Conservation (phyloP, 2,329 filamentous ascomycete genomes). For the Ceratocystis colombiana region DNA sequence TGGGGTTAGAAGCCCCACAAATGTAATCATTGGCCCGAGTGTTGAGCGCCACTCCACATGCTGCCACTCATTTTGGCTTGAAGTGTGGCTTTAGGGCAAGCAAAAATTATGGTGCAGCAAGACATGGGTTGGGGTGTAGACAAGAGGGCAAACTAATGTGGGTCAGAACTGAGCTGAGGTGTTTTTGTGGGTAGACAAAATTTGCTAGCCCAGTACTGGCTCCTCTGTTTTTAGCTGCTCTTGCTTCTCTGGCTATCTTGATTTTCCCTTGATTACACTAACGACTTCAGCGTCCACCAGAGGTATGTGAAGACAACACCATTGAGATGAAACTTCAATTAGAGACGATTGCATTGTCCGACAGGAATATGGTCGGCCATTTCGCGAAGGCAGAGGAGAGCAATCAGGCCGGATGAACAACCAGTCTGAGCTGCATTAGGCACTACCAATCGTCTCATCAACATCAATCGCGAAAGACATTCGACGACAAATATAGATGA, state of each 20-base stretch:
- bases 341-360: constrained; percentile 22
- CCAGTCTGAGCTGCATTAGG: constrained; percentile 15
- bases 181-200: constrained; percentile 23
- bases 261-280: constrained; percentile 19
- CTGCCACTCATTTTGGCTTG: constrained; percentile 2
- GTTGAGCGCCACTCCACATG: constrained; percentile 3
- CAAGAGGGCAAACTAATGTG: constrained; percentile 33
- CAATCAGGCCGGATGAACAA: constrained; percentile 43
- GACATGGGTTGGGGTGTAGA: constrained; percentile 12
- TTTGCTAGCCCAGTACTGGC: constrained; percentile 2
- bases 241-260: constrained; percentile 24
- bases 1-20: constrained; percentile 33
- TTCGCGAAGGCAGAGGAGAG: constrained; percentile 49
- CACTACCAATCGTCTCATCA: background rate
- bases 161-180: constrained; percentile 9
- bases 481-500: constrained; percentile 8
- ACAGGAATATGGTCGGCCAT: constrained; percentile 31
- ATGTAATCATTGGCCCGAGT: background rate
- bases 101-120: constrained; percentile 8
- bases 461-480: constrained; percentile 14
- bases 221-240: constrained; percentile 12
- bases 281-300: constrained; percentile 23
- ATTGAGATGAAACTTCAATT: constrained; percentile 2
- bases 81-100: constrained; percentile 24
- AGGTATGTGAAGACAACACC: constrained; percentile 22